Evolutionary conservation across 176 grass and related monocot genomes (phyloP).

Genomic region (Thalia dealbata): DNA sequence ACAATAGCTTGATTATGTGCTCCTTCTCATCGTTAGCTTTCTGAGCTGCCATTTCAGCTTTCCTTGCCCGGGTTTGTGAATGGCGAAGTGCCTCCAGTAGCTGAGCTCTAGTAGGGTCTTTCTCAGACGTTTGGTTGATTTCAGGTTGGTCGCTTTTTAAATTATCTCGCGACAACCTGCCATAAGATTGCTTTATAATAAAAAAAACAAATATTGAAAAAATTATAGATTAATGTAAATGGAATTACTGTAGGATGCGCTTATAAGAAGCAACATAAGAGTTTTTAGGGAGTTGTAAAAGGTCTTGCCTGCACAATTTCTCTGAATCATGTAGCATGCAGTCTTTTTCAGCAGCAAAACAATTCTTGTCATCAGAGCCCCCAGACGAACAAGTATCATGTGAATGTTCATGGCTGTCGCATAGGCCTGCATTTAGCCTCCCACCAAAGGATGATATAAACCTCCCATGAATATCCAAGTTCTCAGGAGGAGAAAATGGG

Average conservation of each 20-base stretch:
- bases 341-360: conserved; percentile 10
- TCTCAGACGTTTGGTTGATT: background rate
- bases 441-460: conserved; percentile 23
- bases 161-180: background rate
- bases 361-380: conserved; percentile 19
- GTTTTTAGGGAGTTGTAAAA: background rate
- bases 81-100: conserved; percentile 69
- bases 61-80: conserved; percentile 82
- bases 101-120: conserved; percentile 27
- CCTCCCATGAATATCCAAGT: conserved; percentile 5
- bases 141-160: background rate
- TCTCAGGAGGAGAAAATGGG: conserved; percentile 16
- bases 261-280: background rate
- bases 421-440: conserved; percentile 20
- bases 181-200: background rate
- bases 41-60: conserved; percentile 76
- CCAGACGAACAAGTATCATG: conserved; percentile 20
- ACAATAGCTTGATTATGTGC: conserved; percentile 67
- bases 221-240: background rate
- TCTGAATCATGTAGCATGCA: conserved; percentile 10
- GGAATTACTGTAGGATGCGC: background rate
- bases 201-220: background rate
- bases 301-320: conserved; percentile 30
- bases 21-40: conserved; percentile 77
- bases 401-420: conserved; percentile 12